Base-by-base conservation (phyloP, 2,329 filamentous ascomycete species). In the Neofusicoccum laricinum region DNA sequence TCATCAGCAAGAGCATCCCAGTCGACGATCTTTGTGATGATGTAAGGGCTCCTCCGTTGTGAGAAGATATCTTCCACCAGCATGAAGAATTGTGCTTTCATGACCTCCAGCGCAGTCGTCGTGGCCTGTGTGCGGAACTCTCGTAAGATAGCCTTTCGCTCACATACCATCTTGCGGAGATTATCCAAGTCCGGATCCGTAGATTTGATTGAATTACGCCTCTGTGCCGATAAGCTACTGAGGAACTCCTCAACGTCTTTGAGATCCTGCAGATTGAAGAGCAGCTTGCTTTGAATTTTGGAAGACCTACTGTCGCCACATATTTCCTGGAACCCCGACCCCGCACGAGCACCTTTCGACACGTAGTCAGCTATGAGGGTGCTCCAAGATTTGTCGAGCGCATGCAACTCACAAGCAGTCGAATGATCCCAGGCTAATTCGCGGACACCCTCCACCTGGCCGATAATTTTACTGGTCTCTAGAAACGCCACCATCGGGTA, bases 1-100 rank as follows among this genome's bases (percentile, higher is more conserved):
- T 63, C 61, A n/a, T 53, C 38, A 38, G 45, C 48, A 1, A 63
- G 61, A 11, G 61, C 61, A 32, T 51, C 61, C 61, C 61, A 63
- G 36, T 63, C 48, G 34, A 63, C 61, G 14, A 63, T 41, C 36
- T 41, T 61, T 19, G 32, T 50, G 4, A 61, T 45, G 5, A 61
- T 32, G 45, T 50, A 49, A 4, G 43, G 58, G 14, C 3, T 32
- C 21, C 46, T 61, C 7, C 46, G 30, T 10, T 21, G 15, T 12
- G 32, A 61, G 7, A 50, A 8, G 30, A 61, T 61, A n/a, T 61
- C 58, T 17, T 49, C 58, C 3, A 61, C 46, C 15, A 61, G n/a
- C 8, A 19, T 49, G 36, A 34, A 49, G 3, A 61, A 15, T 15
- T 61, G 58, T 8, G 32, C 46, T 40, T 61, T 61, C 58, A 61